Base-by-base conservation (phyloP, 495 filamentous ascomycete genomes). In the Thozetella sp. region DNA sequence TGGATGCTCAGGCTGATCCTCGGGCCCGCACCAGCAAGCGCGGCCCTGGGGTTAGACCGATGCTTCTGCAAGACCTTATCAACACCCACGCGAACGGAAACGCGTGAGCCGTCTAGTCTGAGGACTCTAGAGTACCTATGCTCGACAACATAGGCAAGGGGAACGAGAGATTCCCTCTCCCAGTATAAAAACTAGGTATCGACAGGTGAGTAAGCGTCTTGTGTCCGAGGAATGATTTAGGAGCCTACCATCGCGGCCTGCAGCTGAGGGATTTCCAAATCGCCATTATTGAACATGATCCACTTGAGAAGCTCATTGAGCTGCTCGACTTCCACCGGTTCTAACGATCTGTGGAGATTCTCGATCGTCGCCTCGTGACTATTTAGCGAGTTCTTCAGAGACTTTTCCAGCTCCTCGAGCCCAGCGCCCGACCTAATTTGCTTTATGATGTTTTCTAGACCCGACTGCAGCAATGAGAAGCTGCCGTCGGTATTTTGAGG, bases 1-100 rank as follows among this genome's bases (percentile, higher is more conserved):
- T 57, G 60, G 50, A 63, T 63, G 22, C 25, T 63, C 61, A 63
- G 60, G 34, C 57, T 60, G 23, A 63, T 63, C 11, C 57, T 63
- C n/a, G n/a, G n/a, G n/a, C n/a, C n/a, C n/a, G n/a, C n/a, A n/a
- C n/a, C n/a, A n/a, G n/a, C n/a, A n/a, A 1, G 61, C 40, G 10
- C 57, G 53, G 13, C 57, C 59, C 24, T 30, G 57, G 15, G 59
- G 40, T 2, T 61, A 10, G 12, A 20, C 34, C 17, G 54, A 55
- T 43, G 25, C 19, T 57, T 57, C 2, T 52, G 46, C 12, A 57
- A 23, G 50, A 53, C 57, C 3, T 61, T 45, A 2, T 53, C 50
- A 2, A 57, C 30, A 17, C 54, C 59, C 2, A 57, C 59, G 11
- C 57, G 54, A 2, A 12, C 54, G 24, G 15, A 53, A 10, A 60